These are phyloP conservation scores for Auriscalpium vulgare DNA, from an alignment of 768 basidiomycete species.

Conservation along the genomic window DNA sequence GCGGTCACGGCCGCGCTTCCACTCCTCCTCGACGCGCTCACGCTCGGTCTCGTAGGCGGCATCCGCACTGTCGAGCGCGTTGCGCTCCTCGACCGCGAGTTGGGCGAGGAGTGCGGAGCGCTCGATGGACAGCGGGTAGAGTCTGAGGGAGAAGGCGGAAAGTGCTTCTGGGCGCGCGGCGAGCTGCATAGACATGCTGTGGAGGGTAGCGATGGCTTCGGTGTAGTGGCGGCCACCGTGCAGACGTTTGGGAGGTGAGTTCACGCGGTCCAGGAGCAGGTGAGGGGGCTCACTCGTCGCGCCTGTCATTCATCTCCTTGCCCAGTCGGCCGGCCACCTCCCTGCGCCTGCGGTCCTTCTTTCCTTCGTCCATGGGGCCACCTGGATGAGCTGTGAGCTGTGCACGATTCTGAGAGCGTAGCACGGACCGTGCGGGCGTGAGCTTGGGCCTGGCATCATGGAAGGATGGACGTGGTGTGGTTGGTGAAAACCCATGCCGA, in stretches of 20 bases:
- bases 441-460: constrained; percentile 22
- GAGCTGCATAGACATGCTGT: constrained; percentile 51
- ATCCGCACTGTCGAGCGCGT: constrained; percentile 57
- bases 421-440: constrained; percentile 5
- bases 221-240: constrained; percentile 50
- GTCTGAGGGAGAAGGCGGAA: constrained; percentile 58
- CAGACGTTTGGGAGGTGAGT: constrained; percentile 5
- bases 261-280: constrained; percentile 3
- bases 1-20: constrained; percentile 64
- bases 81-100: constrained; percentile 57
- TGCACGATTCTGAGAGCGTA: not conserved
- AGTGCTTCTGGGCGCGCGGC: constrained; percentile 60
- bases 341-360: constrained; percentile 61
- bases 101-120: constrained; percentile 69
- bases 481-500: constrained; percentile 28
- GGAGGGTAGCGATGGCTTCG: constrained; percentile 56
- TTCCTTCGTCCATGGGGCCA: constrained; percentile 31
- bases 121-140: constrained; percentile 68
- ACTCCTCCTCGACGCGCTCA: constrained; percentile 76
- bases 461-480: constrained; percentile 39
- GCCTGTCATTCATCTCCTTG: constrained; percentile 65
- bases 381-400: not conserved
- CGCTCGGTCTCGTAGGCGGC: constrained; percentile 73
- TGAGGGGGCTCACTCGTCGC: constrained; percentile 55
- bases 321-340: constrained; percentile 63